Conservation (phyloP, 371 early-diverging fungal genomes). For the Mortierella sp. region DNA sequence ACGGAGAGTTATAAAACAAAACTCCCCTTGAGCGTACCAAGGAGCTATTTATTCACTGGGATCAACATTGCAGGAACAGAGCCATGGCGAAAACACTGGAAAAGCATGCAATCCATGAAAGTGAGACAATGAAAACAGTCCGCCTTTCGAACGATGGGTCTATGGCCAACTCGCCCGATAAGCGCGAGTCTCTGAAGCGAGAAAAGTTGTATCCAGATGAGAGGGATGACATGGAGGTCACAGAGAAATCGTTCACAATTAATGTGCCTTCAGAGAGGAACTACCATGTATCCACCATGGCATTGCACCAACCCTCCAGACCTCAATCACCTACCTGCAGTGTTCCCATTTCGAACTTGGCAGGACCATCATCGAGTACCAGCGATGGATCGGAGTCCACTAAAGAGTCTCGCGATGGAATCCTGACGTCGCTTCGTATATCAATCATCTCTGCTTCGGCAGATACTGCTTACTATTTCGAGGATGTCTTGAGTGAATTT, state of each 20-base stretch:
- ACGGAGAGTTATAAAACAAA: conserved; percentile 4
- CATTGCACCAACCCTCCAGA: conserved; percentile 40
- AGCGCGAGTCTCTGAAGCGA: conserved; percentile 5
- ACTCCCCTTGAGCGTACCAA: conserved; percentile 32
- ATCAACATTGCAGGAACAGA: conserved; percentile 25
- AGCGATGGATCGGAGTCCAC: neutral
- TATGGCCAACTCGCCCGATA: conserved; percentile 17
- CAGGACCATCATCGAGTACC: conserved; percentile 22
- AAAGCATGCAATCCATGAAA: conserved; percentile 44
- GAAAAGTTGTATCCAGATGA: conserved; percentile 6
- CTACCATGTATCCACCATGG: conserved; percentile 40
- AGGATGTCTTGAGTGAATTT: conserved; percentile 44
- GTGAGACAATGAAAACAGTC: conserved; percentile 49
- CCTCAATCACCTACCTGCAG: conserved; percentile 43
- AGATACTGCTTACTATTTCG: conserved; percentile 26
- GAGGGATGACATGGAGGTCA: neutral
- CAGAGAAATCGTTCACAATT: neutral
- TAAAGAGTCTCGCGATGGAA: conserved; percentile 7
- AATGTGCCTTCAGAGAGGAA: conserved; percentile 6
- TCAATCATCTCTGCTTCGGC: conserved; percentile 40
- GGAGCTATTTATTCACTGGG: conserved; percentile 44
- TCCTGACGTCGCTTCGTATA: conserved; percentile 23
- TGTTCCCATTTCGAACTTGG: conserved; percentile 37
- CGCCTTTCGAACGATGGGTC: conserved; percentile 33
- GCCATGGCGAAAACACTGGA: conserved; percentile 29